phyloP scores from a whole-genome alignment of 495 filamentous ascomycete genomes.

The Neurospora sp. region DNA sequence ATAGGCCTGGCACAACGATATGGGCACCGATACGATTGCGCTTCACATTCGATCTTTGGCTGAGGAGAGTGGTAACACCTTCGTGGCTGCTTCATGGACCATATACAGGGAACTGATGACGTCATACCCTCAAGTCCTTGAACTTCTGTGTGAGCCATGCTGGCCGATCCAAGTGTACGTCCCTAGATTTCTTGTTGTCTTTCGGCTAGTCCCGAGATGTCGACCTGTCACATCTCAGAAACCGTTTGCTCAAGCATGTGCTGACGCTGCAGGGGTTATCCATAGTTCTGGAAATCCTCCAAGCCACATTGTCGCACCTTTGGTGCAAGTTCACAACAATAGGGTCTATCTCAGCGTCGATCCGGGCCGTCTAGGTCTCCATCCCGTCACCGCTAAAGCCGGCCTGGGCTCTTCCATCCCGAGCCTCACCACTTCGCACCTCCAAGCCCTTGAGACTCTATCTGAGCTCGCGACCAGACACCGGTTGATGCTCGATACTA shows the following conservation, averaged over 20 bases:
- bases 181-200: neutral
- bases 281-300: conserved; percentile 27
- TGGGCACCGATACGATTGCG: conserved; percentile 32
- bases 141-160: conserved; percentile 17
- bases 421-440: conserved; percentile 21
- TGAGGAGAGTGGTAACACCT: conserved; percentile 29
- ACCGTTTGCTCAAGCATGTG: neutral
- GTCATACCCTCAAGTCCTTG: conserved; percentile 21
- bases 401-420: conserved; percentile 18
- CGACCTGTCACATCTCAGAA: neutral
- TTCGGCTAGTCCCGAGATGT: neutral
- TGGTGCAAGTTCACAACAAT: conserved; percentile 25
- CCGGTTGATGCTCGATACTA: conserved; percentile 34
- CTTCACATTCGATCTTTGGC: conserved; percentile 34
- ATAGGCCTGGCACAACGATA: conserved; percentile 37
- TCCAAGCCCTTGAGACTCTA: conserved; percentile 25
- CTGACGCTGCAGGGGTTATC: neutral
- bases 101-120: conserved; percentile 30
- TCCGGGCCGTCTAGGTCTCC: conserved; percentile 33
- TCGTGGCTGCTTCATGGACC: conserved; percentile 28
- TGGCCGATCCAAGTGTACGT: conserved; percentile 38
- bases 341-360: conserved; percentile 31
- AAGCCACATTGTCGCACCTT: conserved; percentile 26
- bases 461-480: conserved; percentile 23
- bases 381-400: conserved; percentile 16